These are phyloP conservation scores for Neckera pumila DNA, from an alignment of 225 moss, liverwort and hornwort genomes.

Conservation along the genomic window DNA sequence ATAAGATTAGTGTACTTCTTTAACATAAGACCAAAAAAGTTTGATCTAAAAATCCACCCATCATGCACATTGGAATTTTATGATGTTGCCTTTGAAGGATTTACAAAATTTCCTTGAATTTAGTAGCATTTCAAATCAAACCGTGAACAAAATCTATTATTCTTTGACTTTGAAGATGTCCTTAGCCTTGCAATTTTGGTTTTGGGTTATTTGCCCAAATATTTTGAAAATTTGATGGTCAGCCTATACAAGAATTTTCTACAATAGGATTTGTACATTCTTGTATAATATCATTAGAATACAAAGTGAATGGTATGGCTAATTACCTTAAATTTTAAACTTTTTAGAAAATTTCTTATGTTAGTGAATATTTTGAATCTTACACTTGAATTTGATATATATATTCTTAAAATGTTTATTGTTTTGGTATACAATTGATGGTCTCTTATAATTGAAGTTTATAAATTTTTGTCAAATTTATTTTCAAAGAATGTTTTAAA, in stretches of 20 bases:
- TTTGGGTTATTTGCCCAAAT: rapidly evolving
- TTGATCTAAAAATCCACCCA: neutral
- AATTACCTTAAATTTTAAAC: too few relatives aligned
- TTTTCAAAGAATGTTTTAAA: too few relatives aligned
- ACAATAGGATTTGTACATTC: neutral
- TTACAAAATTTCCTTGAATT: neutral
- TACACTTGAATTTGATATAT: too few relatives aligned
- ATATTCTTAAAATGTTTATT: too few relatives aligned
- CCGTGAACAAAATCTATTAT: too few relatives aligned
- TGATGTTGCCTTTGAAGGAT: neutral
- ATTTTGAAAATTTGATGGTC: neutral
- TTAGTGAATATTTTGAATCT: too few relatives aligned
- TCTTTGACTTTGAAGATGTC: neutral
- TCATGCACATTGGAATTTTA: neutral
- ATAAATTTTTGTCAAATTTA: too few relatives aligned
- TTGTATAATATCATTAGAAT: neutral
- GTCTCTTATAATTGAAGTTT: too few relatives aligned
- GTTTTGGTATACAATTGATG: too few relatives aligned
- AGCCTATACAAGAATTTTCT: neutral
- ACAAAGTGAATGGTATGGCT: neutral
- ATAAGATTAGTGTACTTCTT: neutral
- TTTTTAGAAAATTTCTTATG: too few relatives aligned
- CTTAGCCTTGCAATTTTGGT: neutral
- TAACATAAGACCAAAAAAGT: rapidly evolving
- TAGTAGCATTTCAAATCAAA: too few relatives aligned